Evolutionary conservation across 148 eudicot genomes (phyloP), one percentile per base, ranked within the genome.

Genomic region (Beta vulgaris): DNA sequence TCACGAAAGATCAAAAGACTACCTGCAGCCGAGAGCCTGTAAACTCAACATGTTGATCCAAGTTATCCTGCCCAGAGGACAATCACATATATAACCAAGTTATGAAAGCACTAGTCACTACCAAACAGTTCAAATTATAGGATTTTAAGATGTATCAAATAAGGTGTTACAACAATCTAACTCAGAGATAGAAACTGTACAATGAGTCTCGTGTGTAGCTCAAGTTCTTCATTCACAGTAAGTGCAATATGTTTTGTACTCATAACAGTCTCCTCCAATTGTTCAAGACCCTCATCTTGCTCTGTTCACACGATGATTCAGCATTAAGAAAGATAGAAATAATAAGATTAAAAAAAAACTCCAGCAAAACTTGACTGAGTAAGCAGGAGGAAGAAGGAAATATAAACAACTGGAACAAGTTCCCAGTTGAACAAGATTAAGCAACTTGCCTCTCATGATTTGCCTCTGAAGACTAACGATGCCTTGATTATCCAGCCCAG

Each of bases 191-290:
- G 72, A 62, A 54, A 26, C 72, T 90, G 58, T 88, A 91, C 96
- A 73, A 91, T 85, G 76, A 95, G 83, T 85, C 96, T 86, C 35
- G 92, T 85, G 64, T 95, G 98, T 48, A 95, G 81, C 74, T 80
- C 83, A 81, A 95, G 98, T 69, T 95, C 98, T 84, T 95, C 97
- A 79, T 95, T 92, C 73, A 95, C 88, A 15, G 98, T 88, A 83
- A 95, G 82, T 40, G 98, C 98, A 81, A 95, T 84, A 78, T 95
- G 98, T 77, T 95, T 95, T 6, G 97, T 92, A 78, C 98, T 95
- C 53, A 77, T 70, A 73, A 95, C 96, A 40, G 92, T 82, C 81
- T 88, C 93, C 87, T 95, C 98, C 86, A 95, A 83, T 77, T 82
- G 83, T 42, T 90, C 97, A 77, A 95, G 96, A 73, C 89, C 98